Conservation (phyloP, 495 filamentous ascomycete species). For the Podospora pseudocomata region DNA sequence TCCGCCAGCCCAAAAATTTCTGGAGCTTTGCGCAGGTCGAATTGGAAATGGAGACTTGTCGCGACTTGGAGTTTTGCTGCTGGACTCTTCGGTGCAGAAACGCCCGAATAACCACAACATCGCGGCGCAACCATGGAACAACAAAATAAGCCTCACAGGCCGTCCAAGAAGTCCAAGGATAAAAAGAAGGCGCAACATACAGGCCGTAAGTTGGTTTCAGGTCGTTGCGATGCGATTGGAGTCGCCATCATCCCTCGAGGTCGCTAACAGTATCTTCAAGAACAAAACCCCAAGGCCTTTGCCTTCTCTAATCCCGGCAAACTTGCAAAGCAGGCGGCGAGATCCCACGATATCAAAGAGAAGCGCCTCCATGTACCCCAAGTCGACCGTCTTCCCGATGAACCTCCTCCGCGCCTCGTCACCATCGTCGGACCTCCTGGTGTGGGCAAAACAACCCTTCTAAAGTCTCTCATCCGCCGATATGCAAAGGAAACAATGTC, state of each 20-base stretch:
- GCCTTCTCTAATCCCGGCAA: slow-evolving; percentile 80
- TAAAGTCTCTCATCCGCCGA: slow-evolving; percentile 87
- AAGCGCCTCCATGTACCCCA: slow-evolving; percentile 93
- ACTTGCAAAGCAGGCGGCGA: slow-evolving; percentile 74
- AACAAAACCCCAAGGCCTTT: slow-evolving; percentile 88
- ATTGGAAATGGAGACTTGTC: slow-evolving; percentile 2
- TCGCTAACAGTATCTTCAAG: slow-evolving; percentile 36
- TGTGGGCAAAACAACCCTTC: slow-evolving; percentile 62
- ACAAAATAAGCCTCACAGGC: slow-evolving; percentile 78
- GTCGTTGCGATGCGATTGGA: not conserved
- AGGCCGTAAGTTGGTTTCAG: slow-evolving; percentile 25
- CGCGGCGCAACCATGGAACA: slow-evolving; percentile 62
- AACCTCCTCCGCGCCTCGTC: slow-evolving; percentile 89
- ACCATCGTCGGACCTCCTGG: slow-evolving; percentile 91
- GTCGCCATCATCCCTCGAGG: slow-evolving; percentile 13
- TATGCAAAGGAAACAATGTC: slow-evolving; percentile 95
- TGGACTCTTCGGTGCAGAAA: slow-evolving; percentile 12
- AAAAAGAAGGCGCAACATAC: slow-evolving; percentile 67
- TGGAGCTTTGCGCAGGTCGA: slow-evolving; percentile 22
- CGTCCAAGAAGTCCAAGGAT: slow-evolving; percentile 80
- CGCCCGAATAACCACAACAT: slow-evolving; percentile 3
- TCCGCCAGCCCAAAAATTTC: slow-evolving; percentile 31
- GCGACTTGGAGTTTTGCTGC: slow-evolving; percentile 15
- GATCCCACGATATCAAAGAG: slow-evolving; percentile 94
- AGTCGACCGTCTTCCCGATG: slow-evolving; percentile 90